Evolutionary conservation across 305 asterid species (phyloP).

Genomic region (Ilex paraguariensis): DNA sequence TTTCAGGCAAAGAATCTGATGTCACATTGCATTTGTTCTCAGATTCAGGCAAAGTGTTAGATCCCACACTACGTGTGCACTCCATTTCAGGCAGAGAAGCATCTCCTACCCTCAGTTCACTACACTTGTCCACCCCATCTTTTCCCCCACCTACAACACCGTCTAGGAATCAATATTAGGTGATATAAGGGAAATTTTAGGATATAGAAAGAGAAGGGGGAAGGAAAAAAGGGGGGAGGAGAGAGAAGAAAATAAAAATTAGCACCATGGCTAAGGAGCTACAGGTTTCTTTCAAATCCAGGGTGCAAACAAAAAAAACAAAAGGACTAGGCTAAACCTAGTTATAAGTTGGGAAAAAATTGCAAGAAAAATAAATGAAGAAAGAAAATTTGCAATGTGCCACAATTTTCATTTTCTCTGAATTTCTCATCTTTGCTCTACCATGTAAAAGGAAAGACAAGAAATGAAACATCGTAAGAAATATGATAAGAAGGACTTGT

Average conservation of each 20-base stretch:
- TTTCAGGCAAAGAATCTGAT: slow-evolving; percentile 21
- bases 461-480: background rate
- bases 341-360: background rate
- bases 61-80: slow-evolving; percentile 19
- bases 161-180: slow-evolving; percentile 8
- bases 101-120: slow-evolving; percentile 38
- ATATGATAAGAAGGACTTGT: slow-evolving; percentile 37
- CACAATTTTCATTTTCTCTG: no score
- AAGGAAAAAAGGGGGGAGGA: no score
- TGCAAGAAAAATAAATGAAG: background rate
- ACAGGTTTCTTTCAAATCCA: background rate
- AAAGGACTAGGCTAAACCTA: background rate
- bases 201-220: background rate
- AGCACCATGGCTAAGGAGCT: background rate
- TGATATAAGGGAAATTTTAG: background rate
- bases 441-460: no score
- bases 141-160: slow-evolving; percentile 52
- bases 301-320: background rate
- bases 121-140: slow-evolving; percentile 43
- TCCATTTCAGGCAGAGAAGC: slow-evolving; percentile 39
- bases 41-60: slow-evolving; percentile 30
- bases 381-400: background rate
- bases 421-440: background rate
- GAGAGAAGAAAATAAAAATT: background rate
- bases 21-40: slow-evolving; percentile 18